phyloP scores from a whole-genome alignment of 371 early-diverging fungal species.

The Syncephalastrum sp. region DNA sequence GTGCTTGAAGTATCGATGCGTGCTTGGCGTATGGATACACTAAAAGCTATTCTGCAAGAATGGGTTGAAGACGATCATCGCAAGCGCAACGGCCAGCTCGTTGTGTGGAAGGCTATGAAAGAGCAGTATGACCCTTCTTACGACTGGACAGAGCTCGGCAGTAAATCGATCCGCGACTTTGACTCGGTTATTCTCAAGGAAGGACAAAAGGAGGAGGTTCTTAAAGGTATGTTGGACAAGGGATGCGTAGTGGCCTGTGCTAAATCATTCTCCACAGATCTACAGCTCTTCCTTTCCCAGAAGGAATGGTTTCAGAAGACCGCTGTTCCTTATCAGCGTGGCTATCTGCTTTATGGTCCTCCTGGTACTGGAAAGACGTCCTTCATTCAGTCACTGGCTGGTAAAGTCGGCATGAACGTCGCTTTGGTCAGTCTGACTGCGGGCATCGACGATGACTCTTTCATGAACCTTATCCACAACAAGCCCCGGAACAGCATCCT shows the following conservation, averaged over 20 bases:
- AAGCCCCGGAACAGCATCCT: conserved; percentile 34
- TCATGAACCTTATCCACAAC: conserved; percentile 23
- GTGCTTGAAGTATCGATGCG: conserved; percentile 13
- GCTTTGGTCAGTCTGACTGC: conserved; percentile 38
- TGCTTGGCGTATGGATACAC: conserved; percentile 15
- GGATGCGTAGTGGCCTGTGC: no score
- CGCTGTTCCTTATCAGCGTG: conserved; percentile 93
- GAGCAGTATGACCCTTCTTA: not conserved
- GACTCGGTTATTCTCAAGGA: conserved; percentile 38
- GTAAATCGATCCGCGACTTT: conserved; percentile 32
- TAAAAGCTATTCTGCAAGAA: conserved; percentile 33
- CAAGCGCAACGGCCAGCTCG: conserved; percentile 25
- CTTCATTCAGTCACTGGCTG: conserved; percentile 64
- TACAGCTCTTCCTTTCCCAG: conserved; percentile 33
- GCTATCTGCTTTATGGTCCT: conserved; percentile 70
- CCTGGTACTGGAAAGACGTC: conserved; percentile 74
- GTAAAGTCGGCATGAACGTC: conserved; percentile 41
- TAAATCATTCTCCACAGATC: conserved; percentile 15
- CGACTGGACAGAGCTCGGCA: conserved; percentile 21
- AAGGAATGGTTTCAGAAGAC: conserved; percentile 80
- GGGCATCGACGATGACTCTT: conserved; percentile 32
- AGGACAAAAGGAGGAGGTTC: conserved; percentile 34
- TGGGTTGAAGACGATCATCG: conserved; percentile 33
- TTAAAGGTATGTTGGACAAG: conserved; percentile 10
- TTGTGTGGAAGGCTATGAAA: no score